Percentiles rank a stretch among this genome's conserved stretches.
Evolutionary conservation across 129 eudicot species (phyloP).

Genomic region (Pittosporum tobira): DNA sequence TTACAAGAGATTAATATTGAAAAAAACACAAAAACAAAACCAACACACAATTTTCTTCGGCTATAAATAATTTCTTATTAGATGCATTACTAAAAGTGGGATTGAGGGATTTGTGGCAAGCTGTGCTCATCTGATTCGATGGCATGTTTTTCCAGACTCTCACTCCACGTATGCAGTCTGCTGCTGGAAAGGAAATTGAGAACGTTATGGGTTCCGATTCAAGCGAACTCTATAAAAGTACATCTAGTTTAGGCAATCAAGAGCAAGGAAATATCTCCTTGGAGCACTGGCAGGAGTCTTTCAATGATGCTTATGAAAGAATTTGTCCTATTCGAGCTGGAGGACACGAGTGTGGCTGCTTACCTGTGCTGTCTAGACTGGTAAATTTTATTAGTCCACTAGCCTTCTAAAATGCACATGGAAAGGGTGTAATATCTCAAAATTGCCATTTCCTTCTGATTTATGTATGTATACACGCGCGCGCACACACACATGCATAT

Average conservation of each 20-base stretch:
- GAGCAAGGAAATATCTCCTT: constrained; percentile 60
- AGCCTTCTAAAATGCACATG: constrained; percentile 7
- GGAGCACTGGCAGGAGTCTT: constrained; percentile 86
- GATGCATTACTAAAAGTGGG: background rate
- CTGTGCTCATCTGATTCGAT: background rate
- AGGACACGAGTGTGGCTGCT: constrained; percentile 83
- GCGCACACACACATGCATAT: background rate
- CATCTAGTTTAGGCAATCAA: constrained; percentile 36
- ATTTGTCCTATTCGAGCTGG: constrained; percentile 82
- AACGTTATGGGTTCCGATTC: constrained; percentile 27
- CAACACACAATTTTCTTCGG: no score
- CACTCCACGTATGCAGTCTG: constrained; percentile 82
- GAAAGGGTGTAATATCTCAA: background rate
- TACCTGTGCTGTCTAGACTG: constrained; percentile 66
- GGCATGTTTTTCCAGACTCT: constrained; percentile 42
- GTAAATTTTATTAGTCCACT: constrained; percentile 19
- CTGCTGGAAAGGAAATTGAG: constrained; percentile 41
- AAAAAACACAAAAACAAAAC: no score
- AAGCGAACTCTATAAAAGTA: constrained; percentile 24
- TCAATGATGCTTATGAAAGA: constrained; percentile 77
- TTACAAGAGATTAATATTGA: no score
- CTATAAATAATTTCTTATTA: background rate
- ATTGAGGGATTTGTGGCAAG: background rate
- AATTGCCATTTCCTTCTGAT: background rate
- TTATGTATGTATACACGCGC: no score